phyloP scores from a whole-genome alignment of 352 stramenopile species.

The Phytophthora agathidicida region DNA sequence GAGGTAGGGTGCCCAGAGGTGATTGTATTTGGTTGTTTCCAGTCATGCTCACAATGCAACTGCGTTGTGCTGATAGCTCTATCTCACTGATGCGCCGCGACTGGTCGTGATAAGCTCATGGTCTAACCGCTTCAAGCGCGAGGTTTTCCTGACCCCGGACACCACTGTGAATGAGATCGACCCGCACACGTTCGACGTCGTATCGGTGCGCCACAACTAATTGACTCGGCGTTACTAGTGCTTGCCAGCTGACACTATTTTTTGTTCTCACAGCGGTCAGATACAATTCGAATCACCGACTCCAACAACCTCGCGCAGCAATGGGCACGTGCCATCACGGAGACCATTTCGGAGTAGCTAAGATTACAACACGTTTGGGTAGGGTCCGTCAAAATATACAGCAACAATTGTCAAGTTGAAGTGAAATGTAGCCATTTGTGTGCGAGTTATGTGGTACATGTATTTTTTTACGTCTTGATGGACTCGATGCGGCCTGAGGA shows the following conservation, averaged over 20 bases:
- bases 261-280: slow-evolving; percentile 46
- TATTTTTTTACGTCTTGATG: not conserved
- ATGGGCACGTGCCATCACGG: slow-evolving; percentile 60
- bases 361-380: not conserved
- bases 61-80: slow-evolving; percentile 40
- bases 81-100: slow-evolving; percentile 74
- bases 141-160: slow-evolving; percentile 63
- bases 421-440: slow-evolving; percentile 20
- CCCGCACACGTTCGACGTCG: slow-evolving; percentile 78
- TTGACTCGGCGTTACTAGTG: not conserved
- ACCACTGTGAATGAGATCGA: slow-evolving; percentile 77
- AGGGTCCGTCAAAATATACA: not conserved
- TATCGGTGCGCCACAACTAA: slow-evolving; percentile 51
- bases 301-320: slow-evolving; percentile 61
- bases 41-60: not conserved
- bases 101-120: slow-evolving; percentile 73
- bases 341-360: slow-evolving; percentile 39
- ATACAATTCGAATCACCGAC: slow-evolving; percentile 69
- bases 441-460: slow-evolving; percentile 8
- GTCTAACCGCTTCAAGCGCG: slow-evolving; percentile 76
- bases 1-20: slow-evolving; percentile 41
- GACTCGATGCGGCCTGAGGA: not conserved
- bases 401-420: slow-evolving; percentile 6
- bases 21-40: not conserved
- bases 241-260: not conserved